These are phyloP conservation scores for Picochlorum sp. DNA, from an alignment of 139 green algal genomes.

Conservation along the genomic window DNA sequence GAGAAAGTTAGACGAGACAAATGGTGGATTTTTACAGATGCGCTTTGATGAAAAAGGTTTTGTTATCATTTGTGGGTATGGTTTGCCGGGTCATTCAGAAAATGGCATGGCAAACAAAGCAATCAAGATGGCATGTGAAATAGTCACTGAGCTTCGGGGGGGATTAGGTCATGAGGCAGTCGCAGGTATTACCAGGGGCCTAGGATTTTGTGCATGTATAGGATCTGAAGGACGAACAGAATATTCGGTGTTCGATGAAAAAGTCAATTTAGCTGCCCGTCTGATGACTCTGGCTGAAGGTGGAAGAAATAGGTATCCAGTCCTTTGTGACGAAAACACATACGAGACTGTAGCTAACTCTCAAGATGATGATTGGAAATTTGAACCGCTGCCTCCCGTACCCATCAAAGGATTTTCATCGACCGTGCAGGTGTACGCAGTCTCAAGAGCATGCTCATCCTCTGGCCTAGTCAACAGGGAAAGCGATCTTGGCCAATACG, in stretches of 20 bases:
- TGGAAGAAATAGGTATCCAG: constrained; percentile 20
- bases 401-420: background rate
- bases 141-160: constrained; percentile 9
- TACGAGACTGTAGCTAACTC: background rate
- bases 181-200: constrained; percentile 62
- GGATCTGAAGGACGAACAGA: constrained; percentile 56
- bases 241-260: constrained; percentile 79
- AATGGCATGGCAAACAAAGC: constrained; percentile 47
- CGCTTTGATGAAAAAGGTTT: constrained; percentile 84
- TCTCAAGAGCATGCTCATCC: background rate
- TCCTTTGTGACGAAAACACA: background rate
- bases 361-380: background rate
- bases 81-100: constrained; percentile 59
- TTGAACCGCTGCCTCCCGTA: background rate
- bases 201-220: constrained; percentile 69
- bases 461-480: too few relatives aligned
- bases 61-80: constrained; percentile 68
- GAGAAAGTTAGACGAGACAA: constrained; percentile 46
- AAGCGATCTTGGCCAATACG: too few relatives aligned
- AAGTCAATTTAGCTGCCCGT: constrained; percentile 70
- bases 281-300: constrained; percentile 48
- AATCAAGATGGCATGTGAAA: constrained; percentile 25
- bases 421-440: background rate
- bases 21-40: constrained; percentile 67
- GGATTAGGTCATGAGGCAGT: background rate